Evolutionary conservation across 169 alveolate species (phyloP).

Genomic region (Eimeria brunetti): DNA sequence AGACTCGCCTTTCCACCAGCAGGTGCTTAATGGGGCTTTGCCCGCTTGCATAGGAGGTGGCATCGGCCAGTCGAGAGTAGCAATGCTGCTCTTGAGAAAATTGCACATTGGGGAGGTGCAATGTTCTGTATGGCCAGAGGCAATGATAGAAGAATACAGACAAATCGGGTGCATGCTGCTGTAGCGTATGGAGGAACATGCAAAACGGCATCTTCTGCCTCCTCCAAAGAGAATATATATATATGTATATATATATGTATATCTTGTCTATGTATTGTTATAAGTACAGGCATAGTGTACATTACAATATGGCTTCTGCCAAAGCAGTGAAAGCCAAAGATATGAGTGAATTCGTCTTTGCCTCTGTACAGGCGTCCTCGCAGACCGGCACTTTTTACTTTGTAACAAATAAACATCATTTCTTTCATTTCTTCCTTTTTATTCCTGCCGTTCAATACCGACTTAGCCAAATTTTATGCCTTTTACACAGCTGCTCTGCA

Average conservation of each 20-base stretch:
- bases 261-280: no score
- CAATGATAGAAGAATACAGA: constrained; percentile 18
- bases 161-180: constrained; percentile 8
- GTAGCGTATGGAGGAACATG: not conserved
- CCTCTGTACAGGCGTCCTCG: no score
- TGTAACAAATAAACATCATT: not conserved
- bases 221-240: no score
- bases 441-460: not conserved
- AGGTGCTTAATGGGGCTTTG: constrained; percentile 3
- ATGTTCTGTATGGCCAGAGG: constrained; percentile 53
- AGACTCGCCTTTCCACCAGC: constrained; percentile 44
- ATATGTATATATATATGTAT: no score
- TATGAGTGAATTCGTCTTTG: not conserved
- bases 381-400: not conserved
- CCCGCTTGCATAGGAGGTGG: constrained; percentile 63
- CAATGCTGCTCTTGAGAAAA: constrained; percentile 42
- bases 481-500: not conserved
- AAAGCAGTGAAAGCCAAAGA: not conserved
- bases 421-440: not conserved
- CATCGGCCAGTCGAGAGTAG: constrained; percentile 63
- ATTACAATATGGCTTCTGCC: not conserved
- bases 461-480: not conserved
- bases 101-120: constrained; percentile 70
- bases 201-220: not conserved
- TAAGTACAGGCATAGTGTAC: no score